phyloP scores from a whole-genome alignment of 2,329 filamentous ascomycete genomes.

The Sclerotinia glacialis region DNA sequence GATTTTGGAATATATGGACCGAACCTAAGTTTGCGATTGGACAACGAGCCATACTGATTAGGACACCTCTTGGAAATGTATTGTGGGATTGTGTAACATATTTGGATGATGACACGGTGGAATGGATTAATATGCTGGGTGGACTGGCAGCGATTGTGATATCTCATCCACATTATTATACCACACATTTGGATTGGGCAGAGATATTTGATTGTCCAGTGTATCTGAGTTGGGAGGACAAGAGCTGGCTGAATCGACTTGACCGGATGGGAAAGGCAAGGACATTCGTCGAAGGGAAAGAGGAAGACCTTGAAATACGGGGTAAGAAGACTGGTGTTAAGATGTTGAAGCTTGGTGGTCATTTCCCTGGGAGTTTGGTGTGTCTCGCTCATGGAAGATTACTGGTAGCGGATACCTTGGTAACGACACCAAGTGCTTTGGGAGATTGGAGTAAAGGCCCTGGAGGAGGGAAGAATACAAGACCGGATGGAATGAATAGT shows the following conservation, averaged over 20 bases:
- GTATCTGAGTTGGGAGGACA: conserved; percentile 65
- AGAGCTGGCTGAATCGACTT: conserved; percentile 56
- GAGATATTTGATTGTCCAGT: conserved; percentile 65
- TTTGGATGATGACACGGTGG: conserved; percentile 62
- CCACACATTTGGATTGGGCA: conserved; percentile 73
- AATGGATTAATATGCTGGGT: conserved; percentile 56
- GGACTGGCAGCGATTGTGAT: conserved; percentile 71
- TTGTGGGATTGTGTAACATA: conserved; percentile 77
- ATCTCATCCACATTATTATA: conserved; percentile 80
- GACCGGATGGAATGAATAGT: conserved; percentile 48
- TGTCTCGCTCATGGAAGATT: conserved; percentile 59
- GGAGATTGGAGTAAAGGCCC: conserved; percentile 49
- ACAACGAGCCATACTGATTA: conserved; percentile 68
- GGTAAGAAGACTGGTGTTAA: conserved; percentile 49
- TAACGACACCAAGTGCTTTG: conserved; percentile 62
- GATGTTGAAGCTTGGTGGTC: conserved; percentile 70
- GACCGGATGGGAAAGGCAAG: conserved; percentile 44
- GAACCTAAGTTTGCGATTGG: conserved; percentile 68
- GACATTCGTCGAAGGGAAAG: conserved; percentile 46
- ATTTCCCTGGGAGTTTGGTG: conserved; percentile 74
- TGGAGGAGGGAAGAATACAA: conserved; percentile 40
- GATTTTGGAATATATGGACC: conserved; percentile 49
- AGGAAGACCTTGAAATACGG: conserved; percentile 44
- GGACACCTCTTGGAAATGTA: conserved; percentile 64
- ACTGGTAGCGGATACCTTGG: conserved; percentile 75